phyloP scores from a whole-genome alignment of 805 yeast genomes.

The Pichia occidentalis region DNA sequence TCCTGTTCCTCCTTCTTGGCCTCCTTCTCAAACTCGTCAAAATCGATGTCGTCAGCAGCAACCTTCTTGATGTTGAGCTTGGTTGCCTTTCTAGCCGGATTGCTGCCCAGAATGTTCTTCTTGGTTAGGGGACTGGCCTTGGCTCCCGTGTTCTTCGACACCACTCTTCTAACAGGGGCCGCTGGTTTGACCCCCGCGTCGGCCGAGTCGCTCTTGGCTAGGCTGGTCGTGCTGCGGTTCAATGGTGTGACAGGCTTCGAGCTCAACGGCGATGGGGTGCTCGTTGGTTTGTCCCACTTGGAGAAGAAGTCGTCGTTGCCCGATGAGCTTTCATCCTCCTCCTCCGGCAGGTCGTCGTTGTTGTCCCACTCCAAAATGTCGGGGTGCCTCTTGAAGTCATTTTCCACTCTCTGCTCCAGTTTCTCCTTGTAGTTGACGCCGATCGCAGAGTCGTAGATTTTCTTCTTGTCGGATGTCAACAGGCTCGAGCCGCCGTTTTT shows the following conservation, averaged over 20 bases:
- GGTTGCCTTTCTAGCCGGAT: slow-evolving; percentile 51
- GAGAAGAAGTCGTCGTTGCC: slow-evolving; percentile 83
- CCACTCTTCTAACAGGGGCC: slow-evolving; percentile 28
- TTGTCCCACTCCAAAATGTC: slow-evolving; percentile 62
- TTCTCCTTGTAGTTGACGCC: slow-evolving; percentile 81
- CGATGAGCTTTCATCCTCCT: slow-evolving; percentile 48
- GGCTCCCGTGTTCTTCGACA: slow-evolving; percentile 24
- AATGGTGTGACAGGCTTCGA: slow-evolving; percentile 41
- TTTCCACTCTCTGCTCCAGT: slow-evolving; percentile 57
- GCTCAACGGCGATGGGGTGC: slow-evolving; percentile 41
- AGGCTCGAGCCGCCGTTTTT: slow-evolving; percentile 81
- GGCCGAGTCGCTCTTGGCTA: slow-evolving; percentile 19
- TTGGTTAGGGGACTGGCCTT: slow-evolving; percentile 15
- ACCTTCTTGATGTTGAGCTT: slow-evolving; percentile 55
- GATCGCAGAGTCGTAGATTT: slow-evolving; percentile 72
- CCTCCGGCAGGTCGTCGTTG: slow-evolving; percentile 34
- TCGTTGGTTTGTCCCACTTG: slow-evolving; percentile 81
- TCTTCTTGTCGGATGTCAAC: slow-evolving; percentile 59
- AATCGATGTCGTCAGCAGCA: slow-evolving; percentile 44
- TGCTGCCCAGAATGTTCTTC: slow-evolving; percentile 35
- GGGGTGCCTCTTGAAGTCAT: slow-evolving; percentile 69
- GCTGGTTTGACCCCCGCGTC: slow-evolving; percentile 18
- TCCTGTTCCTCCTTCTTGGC: slow-evolving; percentile 81
- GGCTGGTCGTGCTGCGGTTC: slow-evolving; percentile 12
- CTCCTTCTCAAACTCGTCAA: slow-evolving; percentile 60